phyloP scores from a whole-genome alignment of 2,329 filamentous ascomycete species.

The Aspergillus sp. region DNA sequence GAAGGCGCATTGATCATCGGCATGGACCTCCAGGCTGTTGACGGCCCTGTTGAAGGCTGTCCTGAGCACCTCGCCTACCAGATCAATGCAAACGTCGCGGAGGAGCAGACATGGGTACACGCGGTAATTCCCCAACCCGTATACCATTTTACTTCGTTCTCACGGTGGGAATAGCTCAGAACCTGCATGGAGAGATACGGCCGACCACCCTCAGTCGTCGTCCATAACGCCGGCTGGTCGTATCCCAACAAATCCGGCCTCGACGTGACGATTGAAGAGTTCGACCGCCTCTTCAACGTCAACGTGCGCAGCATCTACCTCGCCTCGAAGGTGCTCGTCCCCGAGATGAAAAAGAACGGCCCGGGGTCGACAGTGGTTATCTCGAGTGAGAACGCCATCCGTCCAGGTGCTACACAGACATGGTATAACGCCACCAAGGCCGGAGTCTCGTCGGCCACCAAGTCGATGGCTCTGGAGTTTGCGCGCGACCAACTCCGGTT shows the following conservation, averaged over 20 bases:
- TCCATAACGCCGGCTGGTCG: conserved; percentile 16
- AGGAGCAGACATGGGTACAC: neutral
- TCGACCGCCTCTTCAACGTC: conserved; percentile 14
- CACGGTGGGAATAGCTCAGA: neutral
- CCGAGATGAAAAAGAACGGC: conserved; percentile 6
- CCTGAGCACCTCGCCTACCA: neutral
- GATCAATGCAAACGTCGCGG: neutral
- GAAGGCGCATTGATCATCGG: neutral
- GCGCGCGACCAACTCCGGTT: conserved; percentile 2
- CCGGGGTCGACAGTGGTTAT: conserved; percentile 3
- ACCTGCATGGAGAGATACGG: neutral
- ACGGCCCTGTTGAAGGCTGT: neutral
- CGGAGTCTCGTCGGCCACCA: conserved; percentile 4
- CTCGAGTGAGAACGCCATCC: conserved; percentile 7
- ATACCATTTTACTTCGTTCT: neutral
- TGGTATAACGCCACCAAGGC: conserved; percentile 10
- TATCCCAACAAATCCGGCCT: conserved; percentile 16
- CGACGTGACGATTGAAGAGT: conserved; percentile 13
- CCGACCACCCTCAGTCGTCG: conserved; percentile 10
- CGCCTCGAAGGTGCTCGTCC: conserved; percentile 3
- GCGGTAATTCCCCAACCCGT: neutral
- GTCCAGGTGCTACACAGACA: conserved; percentile 3
- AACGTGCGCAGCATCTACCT: conserved; percentile 11
- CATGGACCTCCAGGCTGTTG: neutral
- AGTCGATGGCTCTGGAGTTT: conserved; percentile 5